These are phyloP conservation scores for Paspalum vaginatum DNA, from an alignment of 176 grass and related monocot genomes.

Conservation along the genomic window DNA sequence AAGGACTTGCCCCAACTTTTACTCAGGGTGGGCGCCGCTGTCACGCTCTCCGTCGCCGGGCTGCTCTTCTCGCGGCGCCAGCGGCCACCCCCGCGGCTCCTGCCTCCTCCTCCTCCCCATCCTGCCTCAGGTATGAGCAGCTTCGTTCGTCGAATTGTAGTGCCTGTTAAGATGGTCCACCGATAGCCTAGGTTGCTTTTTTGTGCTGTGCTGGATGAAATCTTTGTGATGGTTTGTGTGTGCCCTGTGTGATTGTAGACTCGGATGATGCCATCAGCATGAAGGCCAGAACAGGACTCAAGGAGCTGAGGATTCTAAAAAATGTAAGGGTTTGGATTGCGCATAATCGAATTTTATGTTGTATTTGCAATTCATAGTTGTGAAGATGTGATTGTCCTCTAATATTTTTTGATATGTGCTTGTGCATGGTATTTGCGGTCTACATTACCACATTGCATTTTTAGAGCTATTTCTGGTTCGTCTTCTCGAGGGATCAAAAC, in stretches of 20 bases:
- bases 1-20: conserved; percentile 54
- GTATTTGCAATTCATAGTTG: not conserved
- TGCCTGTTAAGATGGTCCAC: not conserved
- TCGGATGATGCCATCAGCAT: conserved; percentile 27
- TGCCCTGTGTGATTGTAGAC: conserved; percentile 15
- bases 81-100: conserved; percentile 34
- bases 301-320: conserved; percentile 60
- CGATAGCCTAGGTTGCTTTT: not conserved
- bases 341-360: conserved; percentile 3
- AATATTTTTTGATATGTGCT: too few species aligned
- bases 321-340: conserved; percentile 50
- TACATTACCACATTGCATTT: not conserved
- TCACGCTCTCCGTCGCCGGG: conserved; percentile 70
- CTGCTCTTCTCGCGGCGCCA: conserved; percentile 61
- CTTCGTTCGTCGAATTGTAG: not conserved
- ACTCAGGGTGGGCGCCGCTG: conserved; percentile 58
- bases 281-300: conserved; percentile 55
- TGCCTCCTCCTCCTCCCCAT: conserved; percentile 37
- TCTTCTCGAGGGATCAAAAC: not conserved
- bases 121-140: conserved; percentile 35
- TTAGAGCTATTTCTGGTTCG: not conserved
- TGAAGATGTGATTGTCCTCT: too few species aligned
- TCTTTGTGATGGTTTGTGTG: conserved; percentile 15
- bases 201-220: not conserved
- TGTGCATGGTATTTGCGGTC: not conserved